Conservation (phyloP, 2,329 filamentous ascomycete species). For the Exophiala calicioides region DNA sequence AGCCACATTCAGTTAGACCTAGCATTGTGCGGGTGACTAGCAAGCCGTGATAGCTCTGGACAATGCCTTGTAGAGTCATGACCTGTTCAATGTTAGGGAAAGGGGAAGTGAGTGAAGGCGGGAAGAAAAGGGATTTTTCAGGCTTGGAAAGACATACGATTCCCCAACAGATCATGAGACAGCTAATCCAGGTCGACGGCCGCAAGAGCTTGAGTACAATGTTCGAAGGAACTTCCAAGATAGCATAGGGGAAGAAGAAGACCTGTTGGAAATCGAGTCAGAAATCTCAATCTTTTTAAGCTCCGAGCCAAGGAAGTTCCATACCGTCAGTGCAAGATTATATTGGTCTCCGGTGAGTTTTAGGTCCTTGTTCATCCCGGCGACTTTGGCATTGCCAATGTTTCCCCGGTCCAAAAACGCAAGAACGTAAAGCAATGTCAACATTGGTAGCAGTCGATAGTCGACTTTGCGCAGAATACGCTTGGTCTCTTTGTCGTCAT, state of each 20-base stretch:
- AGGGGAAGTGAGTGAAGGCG: slow-evolving; percentile 21
- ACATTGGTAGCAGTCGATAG: slow-evolving; percentile 43
- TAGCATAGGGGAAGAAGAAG: slow-evolving; percentile 67
- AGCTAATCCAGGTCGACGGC: slow-evolving; percentile 37
- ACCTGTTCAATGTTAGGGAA: no score
- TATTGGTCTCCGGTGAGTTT: slow-evolving; percentile 46
- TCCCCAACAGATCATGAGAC: slow-evolving; percentile 46
- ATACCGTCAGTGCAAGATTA: slow-evolving; percentile 30
- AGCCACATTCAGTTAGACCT: slow-evolving; percentile 42
- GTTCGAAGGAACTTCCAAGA: slow-evolving; percentile 64
- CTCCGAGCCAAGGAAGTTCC: not conserved
- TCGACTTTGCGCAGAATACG: slow-evolving; percentile 47
- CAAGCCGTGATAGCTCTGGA: slow-evolving; percentile 48
- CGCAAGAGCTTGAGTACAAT: slow-evolving; percentile 55
- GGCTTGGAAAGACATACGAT: slow-evolving; percentile 33
- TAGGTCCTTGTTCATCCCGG: slow-evolving; percentile 45
- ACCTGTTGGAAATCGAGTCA: slow-evolving; percentile 4
- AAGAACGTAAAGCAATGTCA: slow-evolving; percentile 43
- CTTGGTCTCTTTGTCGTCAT: slow-evolving; percentile 20
- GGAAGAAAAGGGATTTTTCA: not conserved
- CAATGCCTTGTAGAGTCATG: slow-evolving; percentile 53
- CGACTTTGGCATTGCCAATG: slow-evolving; percentile 49
- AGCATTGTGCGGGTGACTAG: slow-evolving; percentile 50
- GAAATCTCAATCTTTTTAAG: not conserved
- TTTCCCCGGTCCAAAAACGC: slow-evolving; percentile 41